Percentiles rank a stretch among this genome's conserved stretches.
These are phyloP conservation scores for Canavalia gladiata DNA, from an alignment of 306 rosid species.

Conservation along the genomic window DNA sequence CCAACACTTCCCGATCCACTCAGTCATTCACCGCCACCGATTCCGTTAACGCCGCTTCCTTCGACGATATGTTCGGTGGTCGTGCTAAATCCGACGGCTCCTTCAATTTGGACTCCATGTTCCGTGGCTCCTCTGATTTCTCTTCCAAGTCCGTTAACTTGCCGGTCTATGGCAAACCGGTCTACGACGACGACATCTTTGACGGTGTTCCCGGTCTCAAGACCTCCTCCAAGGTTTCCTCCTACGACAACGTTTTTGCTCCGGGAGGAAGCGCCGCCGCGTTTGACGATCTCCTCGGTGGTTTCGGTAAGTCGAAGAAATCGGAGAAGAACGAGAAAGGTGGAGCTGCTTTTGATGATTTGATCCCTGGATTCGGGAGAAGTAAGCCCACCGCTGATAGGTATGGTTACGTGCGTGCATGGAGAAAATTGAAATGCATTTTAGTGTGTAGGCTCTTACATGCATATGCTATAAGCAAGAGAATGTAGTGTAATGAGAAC, in stretches of 20 bases:
- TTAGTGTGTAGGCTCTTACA: background rate
- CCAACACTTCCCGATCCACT: constrained; percentile 64
- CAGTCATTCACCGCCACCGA: constrained; percentile 52
- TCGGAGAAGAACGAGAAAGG: constrained; percentile 60
- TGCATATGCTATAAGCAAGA: background rate
- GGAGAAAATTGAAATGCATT: background rate
- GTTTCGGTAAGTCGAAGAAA: constrained; percentile 69
- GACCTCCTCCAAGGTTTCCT: constrained; percentile 61
- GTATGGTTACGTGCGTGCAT: constrained; percentile 54
- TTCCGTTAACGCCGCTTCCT: constrained; percentile 47
- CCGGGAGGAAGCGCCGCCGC: constrained; percentile 53
- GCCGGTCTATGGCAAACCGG: constrained; percentile 79
- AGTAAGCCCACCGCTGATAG: constrained; percentile 63
- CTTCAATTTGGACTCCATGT: constrained; percentile 71
- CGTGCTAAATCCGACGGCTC: constrained; percentile 61
- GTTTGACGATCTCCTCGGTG: constrained; percentile 87
- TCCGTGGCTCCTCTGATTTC: constrained; percentile 51
- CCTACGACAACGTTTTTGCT: constrained; percentile 68
- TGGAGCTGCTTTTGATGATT: constrained; percentile 69
- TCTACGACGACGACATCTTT: constrained; percentile 86
- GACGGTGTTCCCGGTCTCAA: constrained; percentile 81
- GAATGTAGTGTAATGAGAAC: constrained; percentile 12
- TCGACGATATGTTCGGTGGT: constrained; percentile 66
- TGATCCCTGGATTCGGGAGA: constrained; percentile 79
- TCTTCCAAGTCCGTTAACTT: constrained; percentile 55